Evolutionary conservation across 257 asterid species (phyloP), one percentile per base, ranked within the genome.

Genomic region (Solanum bukasovii): DNA sequence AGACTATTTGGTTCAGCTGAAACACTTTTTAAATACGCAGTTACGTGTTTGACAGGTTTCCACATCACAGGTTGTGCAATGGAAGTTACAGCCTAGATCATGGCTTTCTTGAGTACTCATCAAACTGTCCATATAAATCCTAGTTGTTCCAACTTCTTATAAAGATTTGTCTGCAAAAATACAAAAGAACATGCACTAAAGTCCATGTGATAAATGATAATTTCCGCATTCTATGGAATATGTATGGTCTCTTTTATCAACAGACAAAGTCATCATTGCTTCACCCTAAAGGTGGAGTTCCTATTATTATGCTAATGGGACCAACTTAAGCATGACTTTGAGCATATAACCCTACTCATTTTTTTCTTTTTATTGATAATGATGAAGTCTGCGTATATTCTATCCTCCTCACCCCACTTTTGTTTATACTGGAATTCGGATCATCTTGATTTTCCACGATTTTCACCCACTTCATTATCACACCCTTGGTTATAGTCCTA

Each of bases 181-280:
- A 35, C 33, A n/a, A 61, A 61, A 63, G 79, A 84, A 65, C 9
- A 42, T 78, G 35, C 23, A 40, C n/a, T 78, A 61, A 35, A 42
- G 75, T 31, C 88, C 91, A 90, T 79, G 91, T 87, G 88, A 52
- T 84, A 52, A 71, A 90, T 87, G 88, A 40, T 84, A 70, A 71
- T 68, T 85, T 87, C 89, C 89, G 89, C 81, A 81, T 68, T 89
- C 70, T 83, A 35, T 87, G 87, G 88, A 84, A 37, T 56, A 73
- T 85, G 1, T 73, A 33, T 49, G 79, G 65, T 75, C 33, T 29
- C 35, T 78, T 71, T 46, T 68, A 25, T 82, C 78, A 37, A 29
- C 88, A 87, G 84, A 77, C 88, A 82, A 42, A 72, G 83, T 16
- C 49, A 86, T 86, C 33, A 86, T 86, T 86, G 42, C 85, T 72